phyloP scores from a whole-genome alignment of 345 rosid genomes.

The Hirschfeldia incana region DNA sequence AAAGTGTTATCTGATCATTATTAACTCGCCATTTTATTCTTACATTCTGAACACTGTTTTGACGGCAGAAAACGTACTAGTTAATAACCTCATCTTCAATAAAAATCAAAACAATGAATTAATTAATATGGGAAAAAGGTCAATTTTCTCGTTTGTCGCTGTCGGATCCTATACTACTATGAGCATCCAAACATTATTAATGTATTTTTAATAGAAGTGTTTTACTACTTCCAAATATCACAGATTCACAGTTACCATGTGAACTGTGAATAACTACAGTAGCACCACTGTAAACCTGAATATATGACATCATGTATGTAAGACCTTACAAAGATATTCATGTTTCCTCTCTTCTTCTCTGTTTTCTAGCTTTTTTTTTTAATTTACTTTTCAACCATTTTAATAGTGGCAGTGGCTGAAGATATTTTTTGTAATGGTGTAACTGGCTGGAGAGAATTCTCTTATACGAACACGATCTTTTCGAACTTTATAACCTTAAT shows the following conservation, averaged over 20 bases:
- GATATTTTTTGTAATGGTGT: no score
- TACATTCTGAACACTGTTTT: slow-evolving; percentile 2
- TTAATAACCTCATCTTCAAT: not conserved
- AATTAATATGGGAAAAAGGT: slow-evolving; percentile 13
- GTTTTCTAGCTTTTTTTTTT: not conserved
- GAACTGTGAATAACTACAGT: not conserved
- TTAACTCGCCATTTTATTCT: not conserved
- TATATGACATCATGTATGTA: slow-evolving; percentile 24
- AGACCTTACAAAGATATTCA: not conserved
- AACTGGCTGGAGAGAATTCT: not conserved
- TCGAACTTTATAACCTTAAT: not conserved
- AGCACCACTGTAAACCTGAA: slow-evolving; percentile 21
- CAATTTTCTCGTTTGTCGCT: slow-evolving; percentile 37
- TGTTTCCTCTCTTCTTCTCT: not conserved
- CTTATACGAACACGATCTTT: not conserved
- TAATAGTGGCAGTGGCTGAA: not conserved
- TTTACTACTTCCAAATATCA: slow-evolving; percentile 22
- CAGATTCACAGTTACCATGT: slow-evolving; percentile 4
- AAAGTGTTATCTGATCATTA: slow-evolving; percentile 3
- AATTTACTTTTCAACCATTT: not conserved
- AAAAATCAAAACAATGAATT: not conserved
- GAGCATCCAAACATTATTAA: slow-evolving; percentile 24
- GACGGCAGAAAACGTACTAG: slow-evolving; percentile 23
- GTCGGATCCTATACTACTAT: slow-evolving; percentile 29
- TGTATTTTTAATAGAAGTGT: not conserved